Evolutionary conservation across 164 flowering plant genomes (phyloP).

Genomic region (Chimonanthus salicifolius): DNA sequence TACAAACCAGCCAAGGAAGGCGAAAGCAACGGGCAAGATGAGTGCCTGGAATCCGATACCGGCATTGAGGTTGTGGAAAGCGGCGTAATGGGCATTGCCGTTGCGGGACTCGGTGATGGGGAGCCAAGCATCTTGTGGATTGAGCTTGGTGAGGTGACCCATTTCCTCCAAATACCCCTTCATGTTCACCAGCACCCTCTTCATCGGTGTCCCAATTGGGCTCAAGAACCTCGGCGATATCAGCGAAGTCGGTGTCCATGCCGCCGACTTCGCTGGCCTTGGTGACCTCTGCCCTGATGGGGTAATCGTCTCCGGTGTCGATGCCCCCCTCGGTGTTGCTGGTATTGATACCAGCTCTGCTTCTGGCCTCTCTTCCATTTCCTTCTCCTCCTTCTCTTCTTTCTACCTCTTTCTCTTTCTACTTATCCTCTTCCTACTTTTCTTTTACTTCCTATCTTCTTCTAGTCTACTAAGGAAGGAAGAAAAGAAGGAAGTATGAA

Average conservation of each 20-base stretch:
- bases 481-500: not conserved
- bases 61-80: slow-evolving; percentile 93
- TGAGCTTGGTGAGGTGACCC: slow-evolving; percentile 91
- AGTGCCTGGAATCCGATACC: slow-evolving; percentile 96
- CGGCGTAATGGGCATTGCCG: slow-evolving; percentile 97
- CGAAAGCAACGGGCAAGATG: slow-evolving; percentile 86
- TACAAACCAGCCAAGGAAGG: slow-evolving; percentile 86
- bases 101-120: slow-evolving; percentile 96
- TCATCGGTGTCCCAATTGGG: slow-evolving; percentile 99
- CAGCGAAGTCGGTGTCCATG: slow-evolving; percentile 91
- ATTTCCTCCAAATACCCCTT: slow-evolving; percentile 92
- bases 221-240: slow-evolving; percentile 90
- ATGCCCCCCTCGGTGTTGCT: slow-evolving; percentile 69
- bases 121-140: slow-evolving; percentile 98
- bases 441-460: too few relatives aligned
- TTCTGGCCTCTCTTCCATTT: slow-evolving; percentile 78
- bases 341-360: slow-evolving; percentile 96
- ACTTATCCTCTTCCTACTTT: too few relatives aligned
- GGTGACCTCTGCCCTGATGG: slow-evolving; percentile 90
- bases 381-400: not conserved
- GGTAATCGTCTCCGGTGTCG: slow-evolving; percentile 85
- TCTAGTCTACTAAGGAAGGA: not conserved
- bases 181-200: slow-evolving; percentile 85
- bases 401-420: too few relatives aligned
- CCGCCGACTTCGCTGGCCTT: slow-evolving; percentile 38